Conservation (phyloP, 331 rosid species). For the Quercus phellos region DNA sequence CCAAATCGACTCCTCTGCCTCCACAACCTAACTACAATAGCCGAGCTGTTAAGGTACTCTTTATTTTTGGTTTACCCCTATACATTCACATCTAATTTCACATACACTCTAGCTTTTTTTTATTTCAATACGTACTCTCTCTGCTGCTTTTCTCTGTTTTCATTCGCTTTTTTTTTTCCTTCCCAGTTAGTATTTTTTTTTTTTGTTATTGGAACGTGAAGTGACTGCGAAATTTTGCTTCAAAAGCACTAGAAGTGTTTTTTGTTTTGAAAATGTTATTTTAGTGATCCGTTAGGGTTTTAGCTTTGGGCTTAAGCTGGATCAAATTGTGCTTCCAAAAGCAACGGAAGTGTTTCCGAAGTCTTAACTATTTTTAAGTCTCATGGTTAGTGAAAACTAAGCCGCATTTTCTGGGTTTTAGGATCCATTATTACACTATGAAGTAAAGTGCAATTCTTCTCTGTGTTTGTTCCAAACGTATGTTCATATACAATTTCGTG, state of each 20-base stretch:
- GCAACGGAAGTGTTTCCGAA: background rate
- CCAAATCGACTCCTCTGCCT: constrained; percentile 33
- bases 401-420: background rate
- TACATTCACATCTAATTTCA: constrained; percentile 1
- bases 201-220: too few species aligned
- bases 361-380: background rate
- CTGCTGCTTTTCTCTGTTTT: background rate
- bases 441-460: too few species aligned
- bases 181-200: too few species aligned
- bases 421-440: background rate
- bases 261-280: too few species aligned
- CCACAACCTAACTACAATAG: constrained; percentile 55
- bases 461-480: too few species aligned
- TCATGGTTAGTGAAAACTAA: background rate
- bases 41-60: constrained; percentile 66
- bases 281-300: too few species aligned
- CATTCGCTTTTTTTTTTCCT: too few species aligned
- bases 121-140: background rate
- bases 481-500: too few species aligned
- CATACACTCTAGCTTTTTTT: constrained; percentile 40
- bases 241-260: too few species aligned
- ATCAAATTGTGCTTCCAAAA: background rate
- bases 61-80: background rate
- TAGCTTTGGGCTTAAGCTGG: background rate
- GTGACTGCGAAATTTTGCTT: too few species aligned